Base-by-base conservation (phyloP, 257 asterid species). In the Apocynum venetum region DNA sequence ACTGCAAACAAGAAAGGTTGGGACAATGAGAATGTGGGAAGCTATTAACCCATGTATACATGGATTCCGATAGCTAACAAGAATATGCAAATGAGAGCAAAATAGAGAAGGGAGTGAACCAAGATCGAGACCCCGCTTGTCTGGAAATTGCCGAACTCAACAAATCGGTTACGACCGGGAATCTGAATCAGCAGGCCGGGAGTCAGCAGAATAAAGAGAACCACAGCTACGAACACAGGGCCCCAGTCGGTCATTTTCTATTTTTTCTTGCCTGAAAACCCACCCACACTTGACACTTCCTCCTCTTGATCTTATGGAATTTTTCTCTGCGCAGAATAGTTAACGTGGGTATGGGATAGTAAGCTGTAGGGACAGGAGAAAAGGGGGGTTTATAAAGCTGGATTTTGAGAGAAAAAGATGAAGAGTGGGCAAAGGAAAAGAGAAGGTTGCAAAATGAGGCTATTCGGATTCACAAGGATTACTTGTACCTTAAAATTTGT, bases 131-230 rank as follows among this genome's bases (percentile, higher is more conserved):
- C 81, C 20, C 97, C 96, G 73, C 97, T 89, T 1, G 99, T 95
- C 89, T 93, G 96, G 56, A 93, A 86, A 77, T 81, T 91, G 47
- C 97, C 87, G n/a, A 93, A 95, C 86, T 93, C 98, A 3, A 93
- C 87, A 61, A 87, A 82, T 44, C 97, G 89, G 77, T 56, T 88
- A 25, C 81, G 91, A 63, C 94, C 96, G 9, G 98, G 98, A 0
- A 91, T 71, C 89, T 95, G 99, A 80, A 95, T 80, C 82, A 95
- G 88, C 76, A 95, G 85, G 14, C 99, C 98, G 49, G 98, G 98
- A 3, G 94, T 89, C 51, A 95, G 75, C 87, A 93, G 86, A 53
- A 93, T 88, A 80, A 93, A 95, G 75, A 93, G 89, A 86, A 95
- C 92, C 85, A 93, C 93, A 20, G 93, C 94, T 19, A 93, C 96